Evolutionary conservation across 2,329 filamentous ascomycete genomes (phyloP).

Genomic region (Delphinella strobiligena): DNA sequence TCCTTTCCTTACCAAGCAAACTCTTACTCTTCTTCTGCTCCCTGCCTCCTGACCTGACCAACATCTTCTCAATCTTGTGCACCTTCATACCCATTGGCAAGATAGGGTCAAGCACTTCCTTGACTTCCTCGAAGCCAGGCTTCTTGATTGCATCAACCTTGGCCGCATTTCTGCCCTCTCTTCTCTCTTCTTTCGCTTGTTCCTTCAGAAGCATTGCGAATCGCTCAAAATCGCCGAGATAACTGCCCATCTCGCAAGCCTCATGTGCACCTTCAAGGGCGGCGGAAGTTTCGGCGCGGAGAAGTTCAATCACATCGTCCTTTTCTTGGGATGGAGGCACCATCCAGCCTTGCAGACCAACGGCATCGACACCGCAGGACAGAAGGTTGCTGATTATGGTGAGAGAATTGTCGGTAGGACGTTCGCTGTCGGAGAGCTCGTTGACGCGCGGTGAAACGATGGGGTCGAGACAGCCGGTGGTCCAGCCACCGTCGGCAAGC

Average conservation of each 20-base stretch:
- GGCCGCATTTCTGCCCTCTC: slow-evolving; percentile 20
- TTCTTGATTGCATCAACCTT: slow-evolving; percentile 20
- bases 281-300: slow-evolving; percentile 58
- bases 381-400: slow-evolving; percentile 60
- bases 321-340: slow-evolving; percentile 45
- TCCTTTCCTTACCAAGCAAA: slow-evolving; percentile 66
- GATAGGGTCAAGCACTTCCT: slow-evolving; percentile 32
- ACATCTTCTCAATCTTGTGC: slow-evolving; percentile 42
- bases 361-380: slow-evolving; percentile 61
- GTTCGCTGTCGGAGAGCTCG: slow-evolving; percentile 21
- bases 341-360: slow-evolving; percentile 65
- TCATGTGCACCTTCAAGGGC: slow-evolving; percentile 63
- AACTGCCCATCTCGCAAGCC: slow-evolving; percentile 49
- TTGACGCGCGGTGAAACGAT: slow-evolving; percentile 40
- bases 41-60: slow-evolving; percentile 44
- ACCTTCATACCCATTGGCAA: slow-evolving; percentile 64
- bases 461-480: slow-evolving; percentile 56
- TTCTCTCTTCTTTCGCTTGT: slow-evolving; percentile 18
- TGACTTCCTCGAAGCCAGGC: slow-evolving; percentile 38
- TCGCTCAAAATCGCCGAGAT: slow-evolving; percentile 54
- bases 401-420: slow-evolving; percentile 55
- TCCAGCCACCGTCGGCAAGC: slow-evolving; percentile 65
- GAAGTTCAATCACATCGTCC: slow-evolving; percentile 51
- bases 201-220: slow-evolving; percentile 26
- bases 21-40: slow-evolving; percentile 55